A percentile compares a stretch with the other conserved stretches of the same genome.
These are phyloP conservation scores for Mucor plumbeus DNA, from an alignment of 371 early-diverging fungal species.

Conservation along the genomic window DNA sequence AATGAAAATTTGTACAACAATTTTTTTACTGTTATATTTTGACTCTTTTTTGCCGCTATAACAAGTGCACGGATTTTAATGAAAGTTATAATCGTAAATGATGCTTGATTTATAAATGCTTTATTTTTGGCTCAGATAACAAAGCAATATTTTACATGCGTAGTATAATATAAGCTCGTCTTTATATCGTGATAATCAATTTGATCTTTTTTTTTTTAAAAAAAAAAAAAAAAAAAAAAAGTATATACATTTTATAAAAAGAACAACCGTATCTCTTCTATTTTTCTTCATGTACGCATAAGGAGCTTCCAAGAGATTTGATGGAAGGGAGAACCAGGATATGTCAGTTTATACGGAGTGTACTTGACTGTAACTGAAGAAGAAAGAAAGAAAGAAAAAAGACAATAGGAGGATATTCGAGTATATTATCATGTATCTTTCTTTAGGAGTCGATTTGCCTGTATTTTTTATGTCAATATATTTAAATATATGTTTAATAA, in stretches of 20 bases:
- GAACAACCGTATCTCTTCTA: not conserved
- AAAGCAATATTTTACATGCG: no score
- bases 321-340: slow-evolving; percentile 6
- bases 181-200: no score
- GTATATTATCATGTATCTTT: no score
- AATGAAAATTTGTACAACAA: not conserved
- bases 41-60: not conserved
- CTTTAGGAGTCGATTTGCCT: no score
- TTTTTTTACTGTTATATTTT: not conserved
- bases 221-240: no score
- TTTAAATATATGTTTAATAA: not conserved
- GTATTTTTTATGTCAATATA: not conserved
- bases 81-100: not conserved
- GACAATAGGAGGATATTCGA: not conserved
- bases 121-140: not conserved
- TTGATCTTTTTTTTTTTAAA: not conserved
- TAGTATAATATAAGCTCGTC: no score
- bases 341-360: slow-evolving; percentile 7
- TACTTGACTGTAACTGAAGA: not conserved
- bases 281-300: not conserved
- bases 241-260: not conserved
- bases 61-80: slow-evolving; percentile 3
- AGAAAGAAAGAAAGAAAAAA: not conserved
- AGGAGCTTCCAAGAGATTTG: slow-evolving; percentile 6
- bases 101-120: not conserved